phyloP scores from a whole-genome alignment of 1,139 yeast genomes.

The Fermentozyma sake region DNA sequence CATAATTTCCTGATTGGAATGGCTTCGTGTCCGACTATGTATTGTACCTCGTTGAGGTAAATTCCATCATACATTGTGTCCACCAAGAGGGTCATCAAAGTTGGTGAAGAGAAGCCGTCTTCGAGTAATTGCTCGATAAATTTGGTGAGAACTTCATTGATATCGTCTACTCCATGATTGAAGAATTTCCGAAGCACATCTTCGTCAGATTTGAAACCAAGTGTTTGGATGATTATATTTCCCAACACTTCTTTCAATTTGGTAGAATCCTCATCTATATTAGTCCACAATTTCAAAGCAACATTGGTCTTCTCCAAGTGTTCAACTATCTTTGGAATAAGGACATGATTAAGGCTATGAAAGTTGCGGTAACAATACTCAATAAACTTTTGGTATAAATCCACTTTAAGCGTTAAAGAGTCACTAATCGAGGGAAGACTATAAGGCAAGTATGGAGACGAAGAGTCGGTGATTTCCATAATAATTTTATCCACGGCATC shows the following conservation, averaged over 20 bases:
- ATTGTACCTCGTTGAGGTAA: slow-evolving; percentile 37
- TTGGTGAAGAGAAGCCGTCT: slow-evolving; percentile 19
- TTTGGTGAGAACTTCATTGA: slow-evolving; percentile 32
- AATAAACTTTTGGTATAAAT: slow-evolving; percentile 36
- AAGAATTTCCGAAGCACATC: slow-evolving; percentile 26
- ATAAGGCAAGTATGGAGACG: slow-evolving; percentile 37
- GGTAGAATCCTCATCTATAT: slow-evolving; percentile 19
- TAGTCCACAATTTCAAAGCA: slow-evolving; percentile 47
- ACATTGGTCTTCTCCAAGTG: slow-evolving; percentile 56
- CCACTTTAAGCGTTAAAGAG: slow-evolving; percentile 21
- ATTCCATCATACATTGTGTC: slow-evolving; percentile 39
- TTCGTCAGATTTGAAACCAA: slow-evolving; percentile 8
- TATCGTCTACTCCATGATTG: slow-evolving; percentile 23
- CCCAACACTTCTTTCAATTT: slow-evolving; percentile 13
- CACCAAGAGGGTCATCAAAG: slow-evolving; percentile 28
- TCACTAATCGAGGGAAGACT: slow-evolving; percentile 25
- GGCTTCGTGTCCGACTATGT: slow-evolving; percentile 19
- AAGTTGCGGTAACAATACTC: slow-evolving; percentile 47
- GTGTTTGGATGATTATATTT: slow-evolving; percentile 10
- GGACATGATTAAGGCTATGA: slow-evolving; percentile 23
- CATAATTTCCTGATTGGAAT: slow-evolving; percentile 25
- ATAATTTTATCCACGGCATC: slow-evolving; percentile 47
- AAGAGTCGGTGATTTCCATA: slow-evolving; percentile 53
- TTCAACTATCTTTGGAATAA: slow-evolving; percentile 35
- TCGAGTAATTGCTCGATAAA: slow-evolving; percentile 24